These are phyloP conservation scores for Russula foetens DNA, from an alignment of 768 basidiomycete species.

Conservation along the genomic window DNA sequence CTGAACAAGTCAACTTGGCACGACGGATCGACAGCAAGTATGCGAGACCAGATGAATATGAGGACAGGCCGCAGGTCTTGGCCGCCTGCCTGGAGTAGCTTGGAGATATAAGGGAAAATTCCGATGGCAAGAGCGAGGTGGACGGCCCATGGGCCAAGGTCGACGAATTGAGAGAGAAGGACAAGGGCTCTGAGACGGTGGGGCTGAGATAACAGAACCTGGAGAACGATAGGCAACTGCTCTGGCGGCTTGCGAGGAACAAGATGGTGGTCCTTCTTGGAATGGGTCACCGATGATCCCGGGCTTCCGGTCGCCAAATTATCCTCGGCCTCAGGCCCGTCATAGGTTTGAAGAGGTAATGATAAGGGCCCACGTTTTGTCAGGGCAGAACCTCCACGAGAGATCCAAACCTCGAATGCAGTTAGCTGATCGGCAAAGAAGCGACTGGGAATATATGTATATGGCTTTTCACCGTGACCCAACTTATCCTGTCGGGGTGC, in stretches of 20 bases:
- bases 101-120: slow-evolving; percentile 97
- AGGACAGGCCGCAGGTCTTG: slow-evolving; percentile 94
- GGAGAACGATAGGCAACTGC: slow-evolving; percentile 94
- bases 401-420: slow-evolving; percentile 98
- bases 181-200: slow-evolving; percentile 94
- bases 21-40: slow-evolving; percentile 90
- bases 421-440: slow-evolving; percentile 97
- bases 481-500: slow-evolving; percentile 5
- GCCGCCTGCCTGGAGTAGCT: slow-evolving; percentile 90
- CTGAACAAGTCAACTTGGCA: slow-evolving; percentile 87
- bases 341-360: slow-evolving; percentile 43
- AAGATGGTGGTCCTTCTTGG: slow-evolving; percentile 36
- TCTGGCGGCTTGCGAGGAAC: slow-evolving; percentile 91
- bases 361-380: slow-evolving; percentile 72
- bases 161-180: slow-evolving; percentile 93
- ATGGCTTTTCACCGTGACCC: slow-evolving; percentile 38
- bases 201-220: slow-evolving; percentile 92
- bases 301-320: slow-evolving; percentile 21
- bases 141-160: slow-evolving; percentile 98
- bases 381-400: slow-evolving; percentile 80
- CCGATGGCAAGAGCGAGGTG: slow-evolving; percentile 93
- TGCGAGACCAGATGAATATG: slow-evolving; percentile 98
- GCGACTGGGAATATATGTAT: slow-evolving; percentile 73
- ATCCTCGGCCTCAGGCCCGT: slow-evolving; percentile 25
- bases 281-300: not conserved